Conservation (phyloP, 2,329 filamentous ascomycete species). For the Pseudopithomyces maydicus region DNA sequence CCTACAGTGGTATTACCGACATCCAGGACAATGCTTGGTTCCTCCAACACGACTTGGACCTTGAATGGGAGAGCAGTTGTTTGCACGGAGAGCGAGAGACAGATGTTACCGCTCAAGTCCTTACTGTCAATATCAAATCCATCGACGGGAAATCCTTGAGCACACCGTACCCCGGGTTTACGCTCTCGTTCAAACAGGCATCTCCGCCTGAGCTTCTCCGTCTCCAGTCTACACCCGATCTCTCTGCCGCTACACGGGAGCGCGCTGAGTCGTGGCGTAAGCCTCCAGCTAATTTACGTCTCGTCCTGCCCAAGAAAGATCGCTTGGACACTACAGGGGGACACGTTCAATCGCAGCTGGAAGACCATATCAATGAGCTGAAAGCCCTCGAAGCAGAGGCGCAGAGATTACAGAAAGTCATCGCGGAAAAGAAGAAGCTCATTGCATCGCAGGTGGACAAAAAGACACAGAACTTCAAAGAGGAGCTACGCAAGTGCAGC, state of each 20-base stretch:
- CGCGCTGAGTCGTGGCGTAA: constrained; percentile 44
- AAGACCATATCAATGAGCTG: constrained; percentile 49
- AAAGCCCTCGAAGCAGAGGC: constrained; percentile 46
- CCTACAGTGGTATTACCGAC: constrained; percentile 34
- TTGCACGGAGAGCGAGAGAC: constrained; percentile 36
- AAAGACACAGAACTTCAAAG: constrained; percentile 38
- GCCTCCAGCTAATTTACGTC: constrained; percentile 40
- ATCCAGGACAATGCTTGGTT: constrained; percentile 40
- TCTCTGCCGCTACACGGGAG: constrained; percentile 28
- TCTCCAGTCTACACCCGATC: constrained; percentile 39
- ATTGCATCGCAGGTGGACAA: constrained; percentile 39
- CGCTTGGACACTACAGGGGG: constrained; percentile 9
- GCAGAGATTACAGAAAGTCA: constrained; percentile 42
- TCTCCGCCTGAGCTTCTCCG: constrained; percentile 44
- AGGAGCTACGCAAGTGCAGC: constrained; percentile 50
- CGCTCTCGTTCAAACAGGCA: constrained; percentile 47
- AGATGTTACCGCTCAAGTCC: constrained; percentile 41
- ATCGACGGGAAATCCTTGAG: constrained; percentile 42
- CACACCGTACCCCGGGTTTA: constrained; percentile 41
- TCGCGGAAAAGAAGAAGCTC: constrained; percentile 41
- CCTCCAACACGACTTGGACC: constrained; percentile 41
- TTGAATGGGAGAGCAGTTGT: constrained; percentile 47
- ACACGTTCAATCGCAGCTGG: constrained; percentile 25
- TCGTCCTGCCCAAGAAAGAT: constrained; percentile 23
- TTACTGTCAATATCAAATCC: constrained; percentile 47